These are phyloP conservation scores for Favolaschia claudopus DNA, from an alignment of 768 basidiomycete species.

Conservation along the genomic window DNA sequence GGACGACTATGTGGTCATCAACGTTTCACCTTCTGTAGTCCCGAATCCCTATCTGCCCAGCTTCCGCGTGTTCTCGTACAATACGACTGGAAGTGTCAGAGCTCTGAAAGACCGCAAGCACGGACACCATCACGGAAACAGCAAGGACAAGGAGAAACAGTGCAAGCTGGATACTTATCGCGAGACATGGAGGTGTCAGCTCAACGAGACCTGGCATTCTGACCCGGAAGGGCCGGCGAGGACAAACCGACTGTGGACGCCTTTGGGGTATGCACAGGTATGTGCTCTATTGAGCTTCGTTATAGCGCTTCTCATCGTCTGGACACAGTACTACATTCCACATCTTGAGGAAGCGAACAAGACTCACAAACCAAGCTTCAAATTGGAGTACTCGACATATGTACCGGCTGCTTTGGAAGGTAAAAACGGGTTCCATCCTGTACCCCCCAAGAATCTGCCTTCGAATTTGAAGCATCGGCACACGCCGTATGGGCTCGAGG, in stretches of 20 bases:
- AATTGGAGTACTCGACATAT: constrained; percentile 84
- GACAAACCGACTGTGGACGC: constrained; percentile 71
- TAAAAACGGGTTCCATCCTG: constrained; percentile 49
- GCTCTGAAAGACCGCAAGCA: constrained; percentile 49
- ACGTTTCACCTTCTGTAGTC: constrained; percentile 82
- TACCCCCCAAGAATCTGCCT: constrained; percentile 66
- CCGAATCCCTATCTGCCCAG: constrained; percentile 88
- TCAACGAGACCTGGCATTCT: constrained; percentile 66
- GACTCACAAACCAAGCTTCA: constrained; percentile 62
- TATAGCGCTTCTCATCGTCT: constrained; percentile 13
- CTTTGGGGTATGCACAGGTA: constrained; percentile 89
- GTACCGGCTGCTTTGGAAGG: constrained; percentile 39
- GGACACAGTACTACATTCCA: constrained; percentile 75
- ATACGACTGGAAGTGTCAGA: constrained; percentile 55
- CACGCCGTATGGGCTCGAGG: constrained; percentile 75
- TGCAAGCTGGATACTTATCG: constrained; percentile 59
- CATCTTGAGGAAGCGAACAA: constrained; percentile 57
- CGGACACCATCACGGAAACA: constrained; percentile 55
- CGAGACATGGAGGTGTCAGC: constrained; percentile 70
- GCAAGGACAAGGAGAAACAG: constrained; percentile 51
- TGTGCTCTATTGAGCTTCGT: constrained; percentile 30
- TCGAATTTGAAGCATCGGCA: constrained; percentile 54
- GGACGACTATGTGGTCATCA: constrained; percentile 77
- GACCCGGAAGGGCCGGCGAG: constrained; percentile 75
- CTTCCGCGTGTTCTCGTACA: constrained; percentile 85